Conservation (phyloP, 768 basidiomycete genomes). For the Boletales sp. region DNA sequence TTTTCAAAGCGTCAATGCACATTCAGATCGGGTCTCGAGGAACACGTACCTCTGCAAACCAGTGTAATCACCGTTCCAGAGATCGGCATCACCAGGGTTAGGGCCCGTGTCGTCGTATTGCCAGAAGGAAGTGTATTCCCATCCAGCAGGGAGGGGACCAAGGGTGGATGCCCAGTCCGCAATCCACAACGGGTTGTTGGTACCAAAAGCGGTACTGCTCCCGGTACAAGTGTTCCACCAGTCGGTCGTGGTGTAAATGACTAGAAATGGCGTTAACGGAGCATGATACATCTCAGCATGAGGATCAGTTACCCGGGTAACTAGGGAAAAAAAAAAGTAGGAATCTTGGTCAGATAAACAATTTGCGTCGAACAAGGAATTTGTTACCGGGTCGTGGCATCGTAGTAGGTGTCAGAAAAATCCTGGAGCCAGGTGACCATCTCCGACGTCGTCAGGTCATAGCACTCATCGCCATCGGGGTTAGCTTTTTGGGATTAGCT, state of each 20-base stretch:
- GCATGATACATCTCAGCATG: slow-evolving; percentile 1
- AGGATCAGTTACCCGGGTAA: slow-evolving; percentile 34
- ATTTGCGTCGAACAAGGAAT: not conserved
- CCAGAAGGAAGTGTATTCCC: slow-evolving; percentile 56
- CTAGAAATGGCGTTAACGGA: slow-evolving; percentile 23
- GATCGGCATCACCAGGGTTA: slow-evolving; percentile 56
- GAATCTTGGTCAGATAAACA: not conserved
- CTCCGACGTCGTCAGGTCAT: slow-evolving; percentile 44
- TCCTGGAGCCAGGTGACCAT: slow-evolving; percentile 66
- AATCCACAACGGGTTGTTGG: slow-evolving; percentile 58
- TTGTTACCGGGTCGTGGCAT: slow-evolving; percentile 42
- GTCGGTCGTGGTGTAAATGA: slow-evolving; percentile 60
- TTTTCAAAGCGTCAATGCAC: not conserved
- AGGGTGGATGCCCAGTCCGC: slow-evolving; percentile 48
- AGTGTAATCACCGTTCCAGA: slow-evolving; percentile 51
- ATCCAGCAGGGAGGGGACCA: slow-evolving; percentile 59
- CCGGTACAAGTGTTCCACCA: slow-evolving; percentile 72
- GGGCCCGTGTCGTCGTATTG: slow-evolving; percentile 54
- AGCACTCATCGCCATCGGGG: slow-evolving; percentile 51
- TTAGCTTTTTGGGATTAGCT: slow-evolving; percentile 37
- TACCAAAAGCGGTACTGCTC: slow-evolving; percentile 47
- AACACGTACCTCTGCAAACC: slow-evolving; percentile 37
- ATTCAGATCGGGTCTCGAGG: not conserved
- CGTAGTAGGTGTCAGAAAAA: slow-evolving; percentile 59
- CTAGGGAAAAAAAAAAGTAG: slow-evolving; percentile 23